A percentile compares a stretch with the other conserved stretches of the same genome.
These are phyloP conservation scores for Diospyros kaki DNA, from an alignment of 148 eudicot genomes.

Conservation along the genomic window DNA sequence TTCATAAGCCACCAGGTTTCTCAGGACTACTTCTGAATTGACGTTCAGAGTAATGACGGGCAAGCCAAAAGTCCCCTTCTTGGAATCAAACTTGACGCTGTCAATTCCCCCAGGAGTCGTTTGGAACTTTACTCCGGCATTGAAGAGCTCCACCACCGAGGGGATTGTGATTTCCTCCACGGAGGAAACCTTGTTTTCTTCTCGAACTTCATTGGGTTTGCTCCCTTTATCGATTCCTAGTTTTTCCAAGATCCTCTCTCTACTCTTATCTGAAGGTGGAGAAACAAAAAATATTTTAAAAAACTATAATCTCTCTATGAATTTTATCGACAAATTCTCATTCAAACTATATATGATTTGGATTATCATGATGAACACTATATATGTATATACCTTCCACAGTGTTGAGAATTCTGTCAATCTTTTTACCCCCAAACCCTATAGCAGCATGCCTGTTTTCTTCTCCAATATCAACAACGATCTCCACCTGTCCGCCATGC, in stretches of 20 bases:
- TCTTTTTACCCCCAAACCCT: no score
- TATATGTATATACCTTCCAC: background rate
- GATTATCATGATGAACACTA: no score
- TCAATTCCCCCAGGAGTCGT: background rate
- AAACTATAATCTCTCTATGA: no score
- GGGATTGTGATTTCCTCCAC: constrained; percentile 23
- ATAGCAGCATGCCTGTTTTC: background rate
- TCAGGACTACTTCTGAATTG: constrained; percentile 7
- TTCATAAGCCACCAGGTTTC: constrained; percentile 24
- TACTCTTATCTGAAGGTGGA: no score
- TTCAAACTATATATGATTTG: no score
- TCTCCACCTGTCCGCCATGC: no score
- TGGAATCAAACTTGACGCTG: background rate
- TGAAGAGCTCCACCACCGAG: constrained; percentile 20
- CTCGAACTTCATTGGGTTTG: background rate
- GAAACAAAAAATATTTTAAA: no score
- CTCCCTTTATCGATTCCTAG: no score
- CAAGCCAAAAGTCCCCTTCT: constrained; percentile 9
- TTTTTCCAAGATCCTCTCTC: no score
- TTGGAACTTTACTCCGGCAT: background rate
- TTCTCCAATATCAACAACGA: no score
- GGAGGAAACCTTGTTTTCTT: background rate
- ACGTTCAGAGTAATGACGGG: constrained; percentile 14
- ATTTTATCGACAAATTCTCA: no score
- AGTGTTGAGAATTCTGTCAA: background rate